A percentile compares a stretch with the other conserved stretches of the same genome.
Evolutionary conservation across 257 asterid species (phyloP).

Genomic region (Coffea canephora): DNA sequence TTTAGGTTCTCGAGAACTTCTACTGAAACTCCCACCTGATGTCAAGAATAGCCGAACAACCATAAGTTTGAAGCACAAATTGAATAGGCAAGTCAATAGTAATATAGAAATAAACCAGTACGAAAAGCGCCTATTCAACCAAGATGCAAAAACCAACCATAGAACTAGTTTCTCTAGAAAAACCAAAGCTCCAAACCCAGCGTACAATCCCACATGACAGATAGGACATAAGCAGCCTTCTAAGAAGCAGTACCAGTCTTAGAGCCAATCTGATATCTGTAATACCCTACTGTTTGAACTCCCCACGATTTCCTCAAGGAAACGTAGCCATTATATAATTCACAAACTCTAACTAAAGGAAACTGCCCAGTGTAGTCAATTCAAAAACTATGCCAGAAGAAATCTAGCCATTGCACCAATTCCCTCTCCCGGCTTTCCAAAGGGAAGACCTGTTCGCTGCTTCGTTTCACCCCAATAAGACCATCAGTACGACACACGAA

Average conservation of each 20-base stretch:
- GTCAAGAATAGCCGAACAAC: conserved; percentile 10
- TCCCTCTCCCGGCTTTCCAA: background rate
- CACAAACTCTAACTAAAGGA: background rate
- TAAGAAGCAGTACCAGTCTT: background rate
- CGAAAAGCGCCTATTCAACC: background rate
- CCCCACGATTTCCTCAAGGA: background rate
- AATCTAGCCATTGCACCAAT: background rate
- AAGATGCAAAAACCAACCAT: background rate
- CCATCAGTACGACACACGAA: background rate
- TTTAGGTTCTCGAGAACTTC: conserved; percentile 87
- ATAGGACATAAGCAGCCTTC: background rate
- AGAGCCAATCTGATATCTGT: background rate
- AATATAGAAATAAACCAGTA: background rate
- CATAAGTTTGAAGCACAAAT: background rate
- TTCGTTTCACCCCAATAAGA: background rate
- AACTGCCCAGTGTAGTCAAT: background rate
- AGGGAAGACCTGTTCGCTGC: background rate
- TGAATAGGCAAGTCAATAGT: background rate
- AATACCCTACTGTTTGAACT: background rate
- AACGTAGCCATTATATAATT: background rate
- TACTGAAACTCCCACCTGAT: conserved; percentile 69
- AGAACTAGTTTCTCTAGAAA: background rate
- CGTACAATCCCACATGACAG: background rate
- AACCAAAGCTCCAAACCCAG: background rate
- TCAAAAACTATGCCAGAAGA: background rate